Conservation (phyloP, 169 alveolate genomes). For the Babesia ovis region DNA sequence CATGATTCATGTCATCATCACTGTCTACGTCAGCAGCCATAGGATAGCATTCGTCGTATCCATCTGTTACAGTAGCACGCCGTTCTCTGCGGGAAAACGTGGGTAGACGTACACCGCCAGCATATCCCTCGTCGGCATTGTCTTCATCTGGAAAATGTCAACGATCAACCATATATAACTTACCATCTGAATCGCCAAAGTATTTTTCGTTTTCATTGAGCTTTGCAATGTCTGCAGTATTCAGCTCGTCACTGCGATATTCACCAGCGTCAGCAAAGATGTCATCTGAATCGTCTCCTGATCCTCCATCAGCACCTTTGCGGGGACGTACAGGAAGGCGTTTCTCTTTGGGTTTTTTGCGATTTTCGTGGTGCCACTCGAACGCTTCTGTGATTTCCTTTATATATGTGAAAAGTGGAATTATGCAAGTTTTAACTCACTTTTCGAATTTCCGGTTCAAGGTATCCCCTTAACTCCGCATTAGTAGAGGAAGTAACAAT, state of each 20-base stretch:
- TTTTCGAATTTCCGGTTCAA: background rate
- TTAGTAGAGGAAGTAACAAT: slow-evolving; percentile 7
- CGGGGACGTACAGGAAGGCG: slow-evolving; percentile 35
- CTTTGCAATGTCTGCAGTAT: slow-evolving; percentile 3
- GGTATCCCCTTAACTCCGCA: background rate
- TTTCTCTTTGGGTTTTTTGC: slow-evolving; percentile 39
- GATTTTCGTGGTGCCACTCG: slow-evolving; percentile 64
- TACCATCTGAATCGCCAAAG: slow-evolving; percentile 26
- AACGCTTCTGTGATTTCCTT: slow-evolving; percentile 52
- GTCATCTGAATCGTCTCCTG: slow-evolving; percentile 55
- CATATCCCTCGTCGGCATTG: slow-evolving; percentile 1
- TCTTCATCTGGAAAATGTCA: slow-evolving; percentile 11
- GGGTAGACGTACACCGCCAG: slow-evolving; percentile 6
- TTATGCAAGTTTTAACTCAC: background rate
- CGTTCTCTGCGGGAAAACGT: slow-evolving; percentile 12
- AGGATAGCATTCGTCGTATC: slow-evolving; percentile 45
- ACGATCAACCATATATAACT: background rate
- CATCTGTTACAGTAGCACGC: slow-evolving; percentile 3
- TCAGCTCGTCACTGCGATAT: slow-evolving; percentile 42
- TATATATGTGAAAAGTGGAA: background rate
- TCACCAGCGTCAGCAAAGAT: slow-evolving; percentile 53
- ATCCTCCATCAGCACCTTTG: background rate
- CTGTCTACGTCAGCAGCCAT: slow-evolving; percentile 38
- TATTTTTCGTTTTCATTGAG: slow-evolving; percentile 26
- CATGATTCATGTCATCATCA: slow-evolving; percentile 14